Evolutionary conservation across 2,329 filamentous ascomycete species (phyloP).

Genomic region (Lomentospora prolificans): DNA sequence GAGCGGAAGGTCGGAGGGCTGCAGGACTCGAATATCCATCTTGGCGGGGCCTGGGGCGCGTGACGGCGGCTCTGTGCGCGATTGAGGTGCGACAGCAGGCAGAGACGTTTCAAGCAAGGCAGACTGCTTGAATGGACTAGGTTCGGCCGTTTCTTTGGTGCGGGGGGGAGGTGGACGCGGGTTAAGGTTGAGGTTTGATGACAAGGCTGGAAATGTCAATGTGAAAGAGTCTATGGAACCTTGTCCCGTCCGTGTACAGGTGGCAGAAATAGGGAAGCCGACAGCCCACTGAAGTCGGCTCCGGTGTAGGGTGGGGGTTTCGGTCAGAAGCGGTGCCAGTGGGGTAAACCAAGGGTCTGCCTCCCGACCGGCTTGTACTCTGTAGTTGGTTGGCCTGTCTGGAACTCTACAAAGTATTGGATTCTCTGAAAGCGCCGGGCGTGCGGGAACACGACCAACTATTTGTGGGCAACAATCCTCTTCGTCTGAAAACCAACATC

Average conservation of each 20-base stretch:
- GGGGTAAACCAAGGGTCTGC: not conserved
- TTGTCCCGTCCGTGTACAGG: not conserved
- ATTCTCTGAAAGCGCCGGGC: too few relatives aligned
- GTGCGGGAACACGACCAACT: too few relatives aligned
- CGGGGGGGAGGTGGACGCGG: not conserved
- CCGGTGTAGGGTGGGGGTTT: not conserved
- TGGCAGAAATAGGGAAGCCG: not conserved
- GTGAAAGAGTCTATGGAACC: slow-evolving; percentile 20
- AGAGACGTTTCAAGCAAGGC: too few relatives aligned
- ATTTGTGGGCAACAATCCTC: too few relatives aligned
- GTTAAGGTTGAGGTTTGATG: slow-evolving; percentile 8
- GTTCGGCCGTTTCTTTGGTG: not conserved
- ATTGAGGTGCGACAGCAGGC: not conserved
- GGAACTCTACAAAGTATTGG: too few relatives aligned
- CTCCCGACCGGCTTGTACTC: not conserved
- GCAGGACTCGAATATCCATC: slow-evolving; percentile 89
- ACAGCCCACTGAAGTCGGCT: not conserved
- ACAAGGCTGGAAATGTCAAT: slow-evolving; percentile 16
- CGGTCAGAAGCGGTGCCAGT: not conserved
- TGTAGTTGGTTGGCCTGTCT: too few relatives aligned
- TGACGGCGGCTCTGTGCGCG: not conserved
- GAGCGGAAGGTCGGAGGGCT: slow-evolving; percentile 73
- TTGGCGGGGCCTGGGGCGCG: slow-evolving; percentile 15
- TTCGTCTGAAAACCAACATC: too few relatives aligned
- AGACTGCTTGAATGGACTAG: too few relatives aligned